Percentiles rank a stretch among this genome's conserved stretches.
phyloP scores from a whole-genome alignment of 805 yeast species.

The Sungouiella blattae region DNA sequence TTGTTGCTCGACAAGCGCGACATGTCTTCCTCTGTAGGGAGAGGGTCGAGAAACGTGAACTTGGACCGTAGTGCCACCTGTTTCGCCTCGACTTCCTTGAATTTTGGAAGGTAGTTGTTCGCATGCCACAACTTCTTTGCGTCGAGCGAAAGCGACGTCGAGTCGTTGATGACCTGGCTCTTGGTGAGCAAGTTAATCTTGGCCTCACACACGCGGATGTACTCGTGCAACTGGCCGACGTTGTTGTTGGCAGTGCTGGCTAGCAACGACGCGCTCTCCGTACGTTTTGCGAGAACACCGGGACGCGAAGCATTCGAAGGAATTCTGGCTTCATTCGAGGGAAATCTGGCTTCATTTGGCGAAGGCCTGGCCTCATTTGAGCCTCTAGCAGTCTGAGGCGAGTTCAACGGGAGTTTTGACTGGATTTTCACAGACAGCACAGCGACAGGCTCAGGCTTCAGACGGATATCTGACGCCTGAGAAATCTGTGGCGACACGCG shows the following conservation, averaged over 20 bases:
- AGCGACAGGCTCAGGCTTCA: too few species aligned
- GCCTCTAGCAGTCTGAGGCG: not conserved
- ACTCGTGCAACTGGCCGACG: slow-evolving; percentile 16
- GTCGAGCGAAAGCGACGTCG: slow-evolving; percentile 36
- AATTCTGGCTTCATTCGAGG: not conserved
- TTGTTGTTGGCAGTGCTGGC: too few species aligned
- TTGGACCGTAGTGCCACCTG: slow-evolving; percentile 7
- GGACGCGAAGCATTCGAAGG: not conserved
- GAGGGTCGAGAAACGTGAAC: slow-evolving; percentile 15
- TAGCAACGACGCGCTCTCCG: not conserved
- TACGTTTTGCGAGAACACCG: too few species aligned
- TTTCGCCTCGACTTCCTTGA: slow-evolving; percentile 15
- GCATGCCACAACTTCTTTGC: slow-evolving; percentile 28
- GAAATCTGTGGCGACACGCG: not conserved
- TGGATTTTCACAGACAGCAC: too few species aligned
- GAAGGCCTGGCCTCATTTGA: not conserved
- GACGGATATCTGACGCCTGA: too few species aligned
- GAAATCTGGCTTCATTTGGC: not conserved
- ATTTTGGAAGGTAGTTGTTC: slow-evolving; percentile 23
- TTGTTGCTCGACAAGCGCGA: slow-evolving; percentile 4
- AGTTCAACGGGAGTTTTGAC: not conserved
- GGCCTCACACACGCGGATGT: slow-evolving; percentile 24
- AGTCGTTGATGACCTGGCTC: slow-evolving; percentile 29
- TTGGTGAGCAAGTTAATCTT: slow-evolving; percentile 27
- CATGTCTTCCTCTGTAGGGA: slow-evolving; percentile 6